phyloP scores from a whole-genome alignment of 176 grass and related monocot species.

The Triticum monococcum region DNA sequence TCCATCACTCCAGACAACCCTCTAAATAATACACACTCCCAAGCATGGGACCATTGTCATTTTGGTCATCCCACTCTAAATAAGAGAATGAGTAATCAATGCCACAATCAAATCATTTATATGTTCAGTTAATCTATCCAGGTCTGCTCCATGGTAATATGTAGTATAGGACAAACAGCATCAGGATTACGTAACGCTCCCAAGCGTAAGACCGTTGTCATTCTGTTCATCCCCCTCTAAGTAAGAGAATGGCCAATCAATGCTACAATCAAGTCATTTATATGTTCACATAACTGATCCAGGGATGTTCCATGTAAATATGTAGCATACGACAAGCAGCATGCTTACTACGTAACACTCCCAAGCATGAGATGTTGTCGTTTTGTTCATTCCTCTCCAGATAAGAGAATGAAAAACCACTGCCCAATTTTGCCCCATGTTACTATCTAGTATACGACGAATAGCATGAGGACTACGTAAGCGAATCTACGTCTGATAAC shows the following conservation, averaged over 20 bases:
- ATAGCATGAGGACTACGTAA: background rate
- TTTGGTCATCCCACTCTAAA: background rate
- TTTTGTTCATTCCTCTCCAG: background rate
- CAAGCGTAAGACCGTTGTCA: background rate
- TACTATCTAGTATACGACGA: slow-evolving; percentile 6
- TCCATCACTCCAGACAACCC: background rate
- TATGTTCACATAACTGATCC: background rate
- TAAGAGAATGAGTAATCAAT: background rate
- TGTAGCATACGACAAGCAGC: background rate
- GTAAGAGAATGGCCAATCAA: background rate
- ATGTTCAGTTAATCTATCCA: background rate
- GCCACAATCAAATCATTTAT: background rate
- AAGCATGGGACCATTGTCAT: background rate
- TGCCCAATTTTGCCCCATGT: background rate
- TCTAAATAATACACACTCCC: background rate
- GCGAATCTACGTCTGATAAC: background rate
- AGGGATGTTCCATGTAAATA: background rate
- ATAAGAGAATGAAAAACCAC: background rate
- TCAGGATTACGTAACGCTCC: background rate
- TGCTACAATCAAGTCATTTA: background rate
- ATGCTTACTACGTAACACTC: background rate
- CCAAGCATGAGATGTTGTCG: background rate
- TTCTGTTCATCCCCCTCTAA: background rate
- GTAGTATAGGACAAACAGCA: background rate
- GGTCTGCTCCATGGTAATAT: background rate